Conservation (phyloP, 106 monocot species). For the Dendrobium officinale region DNA sequence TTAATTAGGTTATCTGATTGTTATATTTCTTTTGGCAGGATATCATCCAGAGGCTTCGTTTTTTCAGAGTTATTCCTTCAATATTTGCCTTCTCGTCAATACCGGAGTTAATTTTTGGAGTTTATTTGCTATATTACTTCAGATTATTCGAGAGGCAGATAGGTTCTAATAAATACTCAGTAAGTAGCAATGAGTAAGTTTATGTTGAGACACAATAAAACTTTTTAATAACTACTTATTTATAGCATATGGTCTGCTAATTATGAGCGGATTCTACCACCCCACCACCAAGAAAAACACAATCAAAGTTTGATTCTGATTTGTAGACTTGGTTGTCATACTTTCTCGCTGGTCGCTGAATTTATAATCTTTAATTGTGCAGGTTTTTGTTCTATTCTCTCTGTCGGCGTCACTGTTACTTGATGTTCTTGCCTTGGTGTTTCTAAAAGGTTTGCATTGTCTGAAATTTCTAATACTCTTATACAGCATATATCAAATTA, state of each 20-base stretch:
- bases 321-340: not conserved
- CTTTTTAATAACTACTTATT: not conserved
- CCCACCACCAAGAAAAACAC: not conserved
- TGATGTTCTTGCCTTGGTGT: constrained; percentile 38
- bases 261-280: not conserved
- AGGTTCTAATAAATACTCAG: constrained; percentile 84
- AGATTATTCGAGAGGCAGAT: constrained; percentile 92
- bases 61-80: constrained; percentile 59
- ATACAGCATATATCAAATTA: not conserved
- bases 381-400: constrained; percentile 66
- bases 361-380: constrained; percentile 16
- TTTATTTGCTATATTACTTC: constrained; percentile 84
- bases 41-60: constrained; percentile 28
- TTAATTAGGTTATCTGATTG: not conserved
- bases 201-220: not conserved
- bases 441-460: constrained; percentile 46
- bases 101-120: constrained; percentile 73
- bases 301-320: not conserved
- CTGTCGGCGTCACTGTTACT: constrained; percentile 25
- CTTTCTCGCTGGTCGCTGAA: not conserved
- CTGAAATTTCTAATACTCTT: not conserved
- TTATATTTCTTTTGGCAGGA: constrained; percentile 41
- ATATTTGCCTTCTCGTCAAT: constrained; percentile 73
- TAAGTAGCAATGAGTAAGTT: constrained; percentile 27
- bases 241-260: not conserved